Percentiles rank a stretch among this genome's conserved stretches.
phyloP scores from a whole-genome alignment of 75 land plant species.

The Selaginella tamariscina region DNA sequence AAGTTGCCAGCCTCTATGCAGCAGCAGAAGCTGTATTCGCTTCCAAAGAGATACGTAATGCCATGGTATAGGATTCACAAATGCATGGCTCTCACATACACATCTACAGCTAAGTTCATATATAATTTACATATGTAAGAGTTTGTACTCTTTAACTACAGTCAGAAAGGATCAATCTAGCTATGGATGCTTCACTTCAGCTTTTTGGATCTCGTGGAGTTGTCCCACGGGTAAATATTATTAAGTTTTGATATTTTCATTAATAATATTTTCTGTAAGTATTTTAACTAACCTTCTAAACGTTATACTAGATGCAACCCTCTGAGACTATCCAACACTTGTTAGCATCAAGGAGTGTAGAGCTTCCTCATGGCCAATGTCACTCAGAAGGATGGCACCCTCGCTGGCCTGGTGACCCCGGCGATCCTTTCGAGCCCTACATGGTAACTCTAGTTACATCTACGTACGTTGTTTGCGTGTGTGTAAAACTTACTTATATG shows the following conservation, averaged over 20 bases:
- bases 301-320: background rate
- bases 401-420: slow-evolving; percentile 31
- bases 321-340: background rate
- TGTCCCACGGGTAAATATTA: slow-evolving; percentile 13
- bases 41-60: slow-evolving; percentile 21
- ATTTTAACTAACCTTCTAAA: background rate
- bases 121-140: no score
- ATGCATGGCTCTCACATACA: no score
- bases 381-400: slow-evolving; percentile 29
- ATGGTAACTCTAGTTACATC: slow-evolving; percentile 6
- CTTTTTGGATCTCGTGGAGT: slow-evolving; percentile 28
- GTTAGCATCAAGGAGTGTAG: slow-evolving; percentile 14
- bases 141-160: background rate
- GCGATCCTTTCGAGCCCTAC: slow-evolving; percentile 36
- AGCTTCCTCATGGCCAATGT: background rate
- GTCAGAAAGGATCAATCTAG: slow-evolving; percentile 28
- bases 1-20: slow-evolving; percentile 21
- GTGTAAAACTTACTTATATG: background rate
- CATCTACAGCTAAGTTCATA: no score
- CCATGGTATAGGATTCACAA: slow-evolving; percentile 15
- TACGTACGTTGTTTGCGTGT: background rate
- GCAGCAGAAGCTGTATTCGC: slow-evolving; percentile 30
- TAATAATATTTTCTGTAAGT: no score
- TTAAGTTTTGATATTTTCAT: no score
- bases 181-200: slow-evolving; percentile 26